Percentiles rank a stretch among this genome's conserved stretches.
Conservation (phyloP, 2,329 filamentous ascomycete genomes). For the Diaporthe destruens region DNA sequence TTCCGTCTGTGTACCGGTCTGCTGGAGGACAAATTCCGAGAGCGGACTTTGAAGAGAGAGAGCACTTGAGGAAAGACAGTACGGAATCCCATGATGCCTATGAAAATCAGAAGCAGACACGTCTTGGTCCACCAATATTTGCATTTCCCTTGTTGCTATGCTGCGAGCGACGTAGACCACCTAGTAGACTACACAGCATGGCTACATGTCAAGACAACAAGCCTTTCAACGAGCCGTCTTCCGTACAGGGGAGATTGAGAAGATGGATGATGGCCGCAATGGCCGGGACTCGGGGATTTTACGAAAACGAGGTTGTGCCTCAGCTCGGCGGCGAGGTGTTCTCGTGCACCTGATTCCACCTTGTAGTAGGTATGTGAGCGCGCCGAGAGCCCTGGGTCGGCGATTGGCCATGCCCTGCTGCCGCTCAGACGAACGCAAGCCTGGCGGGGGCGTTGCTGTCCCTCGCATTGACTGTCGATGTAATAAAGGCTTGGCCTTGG, state of each 20-base stretch:
- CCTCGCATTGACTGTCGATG: background rate
- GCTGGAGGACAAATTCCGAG: background rate
- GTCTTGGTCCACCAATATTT: background rate
- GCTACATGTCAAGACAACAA: background rate
- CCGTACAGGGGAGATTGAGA: background rate
- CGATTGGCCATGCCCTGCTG: background rate
- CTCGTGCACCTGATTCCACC: background rate
- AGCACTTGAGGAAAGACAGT: no score
- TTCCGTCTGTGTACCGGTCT: background rate
- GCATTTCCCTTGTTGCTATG: background rate
- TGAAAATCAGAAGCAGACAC: background rate
- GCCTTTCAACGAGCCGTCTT: no score
- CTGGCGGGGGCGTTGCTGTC: background rate
- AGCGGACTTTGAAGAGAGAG: background rate
- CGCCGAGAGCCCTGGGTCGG: background rate
- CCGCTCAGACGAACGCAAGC: background rate
- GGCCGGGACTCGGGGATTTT: background rate
- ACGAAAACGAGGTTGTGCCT: background rate
- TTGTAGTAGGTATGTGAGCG: background rate
- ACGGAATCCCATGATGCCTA: background rate
- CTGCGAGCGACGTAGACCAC: background rate
- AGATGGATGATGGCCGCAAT: background rate
- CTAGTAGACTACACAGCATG: background rate
- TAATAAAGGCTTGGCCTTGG: constrained; percentile 4
- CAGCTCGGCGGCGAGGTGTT: background rate